These are phyloP conservation scores for Ophiostoma angusticollis DNA, from an alignment of 2,329 filamentous ascomycete genomes.

Conservation along the genomic window DNA sequence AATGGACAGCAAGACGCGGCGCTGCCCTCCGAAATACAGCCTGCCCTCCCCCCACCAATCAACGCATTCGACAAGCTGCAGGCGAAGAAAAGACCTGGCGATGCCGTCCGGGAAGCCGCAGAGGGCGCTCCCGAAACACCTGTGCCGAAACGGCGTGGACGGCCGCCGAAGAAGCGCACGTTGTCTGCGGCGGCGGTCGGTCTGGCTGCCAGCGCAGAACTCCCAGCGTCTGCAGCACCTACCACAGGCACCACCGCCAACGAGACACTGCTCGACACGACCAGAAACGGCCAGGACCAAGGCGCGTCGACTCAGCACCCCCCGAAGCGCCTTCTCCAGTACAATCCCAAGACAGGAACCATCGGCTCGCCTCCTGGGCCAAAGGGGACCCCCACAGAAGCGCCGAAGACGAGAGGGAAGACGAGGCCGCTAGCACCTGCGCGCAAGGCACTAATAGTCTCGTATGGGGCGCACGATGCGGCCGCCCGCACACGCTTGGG, in stretches of 20 bases:
- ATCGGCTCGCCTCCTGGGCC: constrained; percentile 51
- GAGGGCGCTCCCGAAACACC: neutral
- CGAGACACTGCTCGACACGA: too few relatives aligned
- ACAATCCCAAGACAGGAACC: constrained; percentile 49
- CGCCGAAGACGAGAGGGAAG: constrained; percentile 3
- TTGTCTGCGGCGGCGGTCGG: too few relatives aligned
- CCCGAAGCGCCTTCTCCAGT: constrained; percentile 38
- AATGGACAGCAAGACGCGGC: constrained; percentile 4
- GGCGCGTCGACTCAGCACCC: neutral
- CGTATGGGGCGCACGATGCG: constrained; percentile 6
- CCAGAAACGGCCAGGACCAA: too few relatives aligned
- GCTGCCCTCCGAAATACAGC: neutral
- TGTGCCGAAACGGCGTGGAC: constrained; percentile 9
- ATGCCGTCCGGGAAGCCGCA: neutral
- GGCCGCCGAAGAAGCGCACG: constrained; percentile 18
- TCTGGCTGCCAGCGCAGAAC: too few relatives aligned
- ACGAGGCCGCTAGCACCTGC: neutral
- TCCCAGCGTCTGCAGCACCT: too few relatives aligned
- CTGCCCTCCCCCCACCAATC: neutral
- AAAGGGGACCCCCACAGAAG: constrained; percentile 23
- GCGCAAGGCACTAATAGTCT: neutral
- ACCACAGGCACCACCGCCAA: too few relatives aligned
- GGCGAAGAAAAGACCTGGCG: constrained; percentile 12
- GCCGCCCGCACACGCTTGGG: constrained; percentile 8
- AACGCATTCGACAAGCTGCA: constrained; percentile 4